Percentiles rank a stretch among this genome's conserved stretches.
Conservation (phyloP, 164 flowering plant species). For the Berberis thunbergii region DNA sequence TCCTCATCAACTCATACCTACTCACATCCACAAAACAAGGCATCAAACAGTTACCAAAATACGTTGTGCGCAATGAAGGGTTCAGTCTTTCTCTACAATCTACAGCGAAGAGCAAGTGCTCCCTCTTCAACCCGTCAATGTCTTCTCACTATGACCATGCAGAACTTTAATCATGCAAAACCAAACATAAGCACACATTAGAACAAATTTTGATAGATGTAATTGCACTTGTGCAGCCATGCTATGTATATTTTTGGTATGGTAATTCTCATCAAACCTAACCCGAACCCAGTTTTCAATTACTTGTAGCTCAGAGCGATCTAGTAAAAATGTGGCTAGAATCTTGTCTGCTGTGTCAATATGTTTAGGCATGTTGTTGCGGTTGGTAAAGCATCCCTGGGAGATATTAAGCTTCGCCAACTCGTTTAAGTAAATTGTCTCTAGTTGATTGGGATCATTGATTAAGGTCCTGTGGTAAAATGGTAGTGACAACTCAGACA, state of each 20-base stretch:
- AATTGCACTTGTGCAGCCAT: background rate
- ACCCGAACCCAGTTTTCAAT: background rate
- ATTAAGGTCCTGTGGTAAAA: background rate
- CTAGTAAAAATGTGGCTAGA: background rate
- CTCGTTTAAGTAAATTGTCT: background rate
- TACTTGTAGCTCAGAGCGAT: background rate
- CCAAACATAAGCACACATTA: conserved; percentile 32
- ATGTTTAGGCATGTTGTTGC: too few relatives aligned
- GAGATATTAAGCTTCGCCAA: background rate
- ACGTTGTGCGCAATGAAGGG: conserved; percentile 21
- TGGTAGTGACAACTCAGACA: background rate
- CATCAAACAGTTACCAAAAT: conserved; percentile 37
- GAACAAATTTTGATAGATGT: conserved; percentile 20
- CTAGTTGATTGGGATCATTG: background rate
- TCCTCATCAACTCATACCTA: conserved; percentile 12
- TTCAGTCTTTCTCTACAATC: conserved; percentile 22
- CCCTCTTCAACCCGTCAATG: background rate
- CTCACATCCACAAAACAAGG: background rate
- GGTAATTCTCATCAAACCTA: too few relatives aligned
- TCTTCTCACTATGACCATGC: background rate
- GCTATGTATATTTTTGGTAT: background rate
- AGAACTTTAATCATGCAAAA: conserved; percentile 11
- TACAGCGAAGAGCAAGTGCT: conserved; percentile 18
- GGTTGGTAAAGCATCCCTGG: background rate
- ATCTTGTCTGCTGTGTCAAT: background rate